phyloP scores from a whole-genome alignment of 495 filamentous ascomycete genomes.

The Penicillium macrosclerotiorum region DNA sequence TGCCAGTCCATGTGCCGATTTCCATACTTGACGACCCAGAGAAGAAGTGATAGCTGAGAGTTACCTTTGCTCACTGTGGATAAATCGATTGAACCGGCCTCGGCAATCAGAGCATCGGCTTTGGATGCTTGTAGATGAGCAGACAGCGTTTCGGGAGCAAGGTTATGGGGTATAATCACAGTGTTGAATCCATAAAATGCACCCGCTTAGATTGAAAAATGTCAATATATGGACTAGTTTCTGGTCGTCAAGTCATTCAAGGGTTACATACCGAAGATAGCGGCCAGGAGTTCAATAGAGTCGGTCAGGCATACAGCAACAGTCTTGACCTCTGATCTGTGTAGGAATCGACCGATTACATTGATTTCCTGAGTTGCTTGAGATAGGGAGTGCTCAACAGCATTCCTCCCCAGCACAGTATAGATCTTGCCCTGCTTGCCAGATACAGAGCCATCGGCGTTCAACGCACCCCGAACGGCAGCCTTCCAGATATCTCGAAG shows the following conservation, averaged over 20 bases:
- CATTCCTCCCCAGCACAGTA: constrained; percentile 72
- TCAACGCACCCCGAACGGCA: constrained; percentile 61
- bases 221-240: constrained; percentile 11
- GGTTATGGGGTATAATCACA: constrained; percentile 81
- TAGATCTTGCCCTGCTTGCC: constrained; percentile 71
- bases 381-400: constrained; percentile 66
- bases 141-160: constrained; percentile 61
- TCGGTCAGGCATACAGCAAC: constrained; percentile 93
- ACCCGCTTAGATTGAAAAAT: too few species aligned
- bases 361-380: constrained; percentile 83
- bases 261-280: constrained; percentile 57
- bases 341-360: constrained; percentile 75
- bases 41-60: constrained; percentile 67
- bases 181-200: constrained; percentile 80
- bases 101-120: constrained; percentile 79
- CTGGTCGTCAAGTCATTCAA: constrained; percentile 7
- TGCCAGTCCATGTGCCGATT: constrained; percentile 92
- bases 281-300: constrained; percentile 78
- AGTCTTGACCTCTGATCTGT: constrained; percentile 63
- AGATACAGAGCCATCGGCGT: constrained; percentile 56
- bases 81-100: constrained; percentile 84
- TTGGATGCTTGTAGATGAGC: constrained; percentile 65
- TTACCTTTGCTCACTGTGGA: constrained; percentile 65
- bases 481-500: constrained; percentile 89
- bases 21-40: constrained; percentile 92